Evolutionary conservation across 2,329 filamentous ascomycete genomes (phyloP), one percentile per base, ranked within the genome.

Genomic region (Aspergillus versicolor): DNA sequence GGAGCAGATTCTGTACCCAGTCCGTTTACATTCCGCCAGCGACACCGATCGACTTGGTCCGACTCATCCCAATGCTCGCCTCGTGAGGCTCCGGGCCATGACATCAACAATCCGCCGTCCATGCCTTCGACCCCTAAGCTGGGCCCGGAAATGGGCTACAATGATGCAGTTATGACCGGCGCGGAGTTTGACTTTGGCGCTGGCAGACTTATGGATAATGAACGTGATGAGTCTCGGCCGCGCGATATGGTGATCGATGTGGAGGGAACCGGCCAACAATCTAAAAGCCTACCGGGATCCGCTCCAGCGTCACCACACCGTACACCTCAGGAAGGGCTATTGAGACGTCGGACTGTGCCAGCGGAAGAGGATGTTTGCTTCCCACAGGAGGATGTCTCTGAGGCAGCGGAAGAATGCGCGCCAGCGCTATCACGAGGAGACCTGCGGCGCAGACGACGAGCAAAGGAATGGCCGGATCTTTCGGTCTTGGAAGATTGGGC

Each of bases 301-400:
- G 72, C 76, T 4, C 75, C 78, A 3, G 64, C 68, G 53, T 80
- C 73, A 30, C 74, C 72, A 12, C 65, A 70, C 13, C 66, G 72
- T 40, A 71, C 73, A 19, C 66, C 77, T 58, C 65, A 66, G 65
- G 72, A 67, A 60, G 70, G 58, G 65, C 71, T 70, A 60, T 76
- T 65, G 61, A 79, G 73, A 69, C 81, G 88, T 38, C 81, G 82
- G 56, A 87, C 84, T 5, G 73, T 88, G 12, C 81, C 87, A 11
- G 90, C 87, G 0, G 86, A 94, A 66, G 90, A 90, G 63, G 94
- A 97, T 75, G 92, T 97, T 0, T 97, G 94, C 77, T 97, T 96
- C 67, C 93, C 92, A 0, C 86, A 87, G 5, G 88, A 89, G 54
- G 86, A 81, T 5, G 82, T 92, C 74, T 94, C 91, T 0, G 91